Percentiles rank a stretch among this genome's conserved stretches.
These are phyloP conservation scores for Solanum lycopersicoides DNA, from an alignment of 257 asterid species.

Conservation along the genomic window DNA sequence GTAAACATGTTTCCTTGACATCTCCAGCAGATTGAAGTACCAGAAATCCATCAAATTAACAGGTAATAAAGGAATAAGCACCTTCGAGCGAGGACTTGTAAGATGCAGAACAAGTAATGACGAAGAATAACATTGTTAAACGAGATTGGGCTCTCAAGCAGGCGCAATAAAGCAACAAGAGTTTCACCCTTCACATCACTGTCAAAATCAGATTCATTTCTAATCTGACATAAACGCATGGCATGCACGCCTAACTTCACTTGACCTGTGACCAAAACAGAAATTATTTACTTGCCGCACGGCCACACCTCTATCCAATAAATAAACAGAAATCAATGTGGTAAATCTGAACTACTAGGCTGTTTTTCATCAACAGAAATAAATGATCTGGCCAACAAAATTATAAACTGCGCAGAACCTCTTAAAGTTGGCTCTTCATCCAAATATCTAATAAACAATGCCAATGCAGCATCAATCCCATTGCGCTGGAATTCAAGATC, in stretches of 20 bases:
- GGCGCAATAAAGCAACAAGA: constrained; percentile 68
- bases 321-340: not conserved
- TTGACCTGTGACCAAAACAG: constrained; percentile 54
- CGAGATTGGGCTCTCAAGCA: constrained; percentile 93
- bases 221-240: constrained; percentile 80
- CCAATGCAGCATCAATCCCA: constrained; percentile 76
- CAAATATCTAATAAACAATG: constrained; percentile 60
- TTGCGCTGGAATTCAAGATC: constrained; percentile 78
- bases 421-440: constrained; percentile 63
- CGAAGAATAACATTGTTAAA: constrained; percentile 83
- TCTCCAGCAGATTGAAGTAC: not conserved
- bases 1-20: not conserved
- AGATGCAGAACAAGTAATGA: constrained; percentile 86
- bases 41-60: not conserved
- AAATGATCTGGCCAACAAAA: not conserved
- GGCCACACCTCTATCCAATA: not conserved
- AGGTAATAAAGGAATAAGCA: constrained; percentile 8
- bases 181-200: constrained; percentile 66
- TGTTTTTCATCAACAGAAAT: not conserved
- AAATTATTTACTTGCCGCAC: not conserved
- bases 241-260: constrained; percentile 75
- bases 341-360: not conserved
- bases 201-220: constrained; percentile 34
- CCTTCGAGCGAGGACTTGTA: constrained; percentile 95
- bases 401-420: constrained; percentile 33